Evolutionary conservation across 1,139 yeast genomes (phyloP).

Genomic region (Pichia norvegensis): DNA sequence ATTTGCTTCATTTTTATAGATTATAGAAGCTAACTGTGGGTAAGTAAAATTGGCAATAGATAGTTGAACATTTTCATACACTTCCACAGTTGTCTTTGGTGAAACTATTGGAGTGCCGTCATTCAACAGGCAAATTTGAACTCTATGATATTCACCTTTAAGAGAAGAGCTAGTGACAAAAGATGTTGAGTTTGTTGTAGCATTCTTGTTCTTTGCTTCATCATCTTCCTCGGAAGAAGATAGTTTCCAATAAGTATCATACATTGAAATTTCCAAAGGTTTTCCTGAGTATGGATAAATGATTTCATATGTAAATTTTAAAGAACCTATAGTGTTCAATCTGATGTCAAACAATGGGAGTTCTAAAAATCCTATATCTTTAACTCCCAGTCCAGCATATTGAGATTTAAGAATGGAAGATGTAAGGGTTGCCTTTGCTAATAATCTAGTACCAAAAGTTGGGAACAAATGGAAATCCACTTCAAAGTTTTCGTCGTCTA

Average conservation of each 20-base stretch:
- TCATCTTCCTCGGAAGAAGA: conserved; percentile 22
- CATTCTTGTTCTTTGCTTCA: conserved; percentile 4
- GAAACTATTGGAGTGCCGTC: conserved; percentile 87
- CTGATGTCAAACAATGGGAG: conserved; percentile 80
- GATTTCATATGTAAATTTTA: conserved; percentile 70
- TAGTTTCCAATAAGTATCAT: conserved; percentile 95
- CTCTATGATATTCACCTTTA: conserved; percentile 68
- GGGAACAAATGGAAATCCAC: conserved; percentile 91
- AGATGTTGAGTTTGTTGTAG: conserved; percentile 34
- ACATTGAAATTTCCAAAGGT: conserved; percentile 82
- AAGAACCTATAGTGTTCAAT: conserved; percentile 73
- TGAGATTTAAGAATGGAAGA: conserved; percentile 38
- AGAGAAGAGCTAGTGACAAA: conserved; percentile 90
- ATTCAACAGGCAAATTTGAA: conserved; percentile 62
- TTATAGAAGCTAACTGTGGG: conserved; percentile 38
- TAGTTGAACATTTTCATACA: conserved; percentile 40
- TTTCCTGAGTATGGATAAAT: conserved; percentile 85
- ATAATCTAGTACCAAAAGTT: conserved; percentile 84
- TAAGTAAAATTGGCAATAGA: conserved; percentile 39
- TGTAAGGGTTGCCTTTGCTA: conserved; percentile 67
- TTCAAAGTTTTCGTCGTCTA: conserved; percentile 52
- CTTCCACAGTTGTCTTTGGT: conserved; percentile 58
- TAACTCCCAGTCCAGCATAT: conserved; percentile 33
- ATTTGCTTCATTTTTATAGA: conserved; percentile 33
- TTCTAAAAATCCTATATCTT: conserved; percentile 34